Conservation (phyloP, 768 basidiomycete species). For the Fomitopsis serialis region DNA sequence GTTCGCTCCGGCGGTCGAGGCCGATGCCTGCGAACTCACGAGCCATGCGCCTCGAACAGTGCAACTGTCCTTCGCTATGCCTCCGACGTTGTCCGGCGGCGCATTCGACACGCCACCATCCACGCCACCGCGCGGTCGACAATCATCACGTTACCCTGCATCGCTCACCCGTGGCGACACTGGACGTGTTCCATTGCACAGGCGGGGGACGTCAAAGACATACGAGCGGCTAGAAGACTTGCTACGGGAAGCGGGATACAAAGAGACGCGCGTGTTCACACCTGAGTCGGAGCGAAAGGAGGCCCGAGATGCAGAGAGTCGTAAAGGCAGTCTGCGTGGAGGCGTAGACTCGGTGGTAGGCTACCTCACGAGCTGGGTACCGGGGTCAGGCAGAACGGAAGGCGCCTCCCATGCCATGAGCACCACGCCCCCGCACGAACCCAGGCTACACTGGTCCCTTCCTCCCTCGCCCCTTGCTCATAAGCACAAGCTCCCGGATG, state of each 20-base stretch:
- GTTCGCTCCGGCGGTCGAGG: no score
- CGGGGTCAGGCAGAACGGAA: conserved; percentile 21
- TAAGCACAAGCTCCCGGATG: conserved; percentile 4
- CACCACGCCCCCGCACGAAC: neutral
- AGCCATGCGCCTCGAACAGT: neutral
- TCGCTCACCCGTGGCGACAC: conserved; percentile 37
- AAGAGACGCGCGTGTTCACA: conserved; percentile 86
- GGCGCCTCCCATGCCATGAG: neutral
- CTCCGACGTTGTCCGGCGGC: neutral
- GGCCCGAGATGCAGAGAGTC: conserved; percentile 18
- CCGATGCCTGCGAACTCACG: no score
- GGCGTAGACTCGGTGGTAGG: conserved; percentile 53
- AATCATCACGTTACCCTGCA: conserved; percentile 42
- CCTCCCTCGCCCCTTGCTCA: conserved; percentile 13
- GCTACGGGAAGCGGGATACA: conserved; percentile 83
- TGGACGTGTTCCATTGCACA: conserved; percentile 63
- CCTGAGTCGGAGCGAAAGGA: conserved; percentile 65
- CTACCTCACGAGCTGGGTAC: conserved; percentile 61
- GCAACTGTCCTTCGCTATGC: neutral
- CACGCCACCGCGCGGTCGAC: conserved; percentile 19
- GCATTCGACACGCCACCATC: conserved; percentile 4
- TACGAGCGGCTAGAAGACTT: conserved; percentile 86
- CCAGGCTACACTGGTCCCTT: conserved; percentile 3
- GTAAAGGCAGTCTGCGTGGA: conserved; percentile 23
- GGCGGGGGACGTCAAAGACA: conserved; percentile 72